Conservation (phyloP, 495 filamentous ascomycete species). For the Pyronema omphalodes region DNA sequence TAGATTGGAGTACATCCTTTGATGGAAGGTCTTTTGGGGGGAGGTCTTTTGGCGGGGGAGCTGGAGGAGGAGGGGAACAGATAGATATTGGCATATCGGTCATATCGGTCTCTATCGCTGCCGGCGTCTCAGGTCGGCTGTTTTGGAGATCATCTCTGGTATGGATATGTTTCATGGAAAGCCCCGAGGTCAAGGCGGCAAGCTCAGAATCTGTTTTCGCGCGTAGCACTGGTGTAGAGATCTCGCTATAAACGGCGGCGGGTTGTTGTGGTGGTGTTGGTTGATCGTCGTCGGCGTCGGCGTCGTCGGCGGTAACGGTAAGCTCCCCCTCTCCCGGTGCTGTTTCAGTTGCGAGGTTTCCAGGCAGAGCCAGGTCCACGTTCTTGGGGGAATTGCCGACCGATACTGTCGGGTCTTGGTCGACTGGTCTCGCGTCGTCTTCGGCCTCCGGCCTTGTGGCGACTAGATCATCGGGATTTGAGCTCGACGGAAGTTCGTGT, state of each 20-base stretch:
- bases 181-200: neutral
- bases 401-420: neutral
- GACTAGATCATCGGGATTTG: neutral
- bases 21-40: conserved; percentile 5
- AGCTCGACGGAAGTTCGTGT: neutral
- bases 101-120: conserved; percentile 11
- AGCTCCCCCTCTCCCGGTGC: neutral
- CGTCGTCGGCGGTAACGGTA: neutral
- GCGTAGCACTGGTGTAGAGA: conserved; percentile 10
- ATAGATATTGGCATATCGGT: neutral
- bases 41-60: conserved; percentile 11
- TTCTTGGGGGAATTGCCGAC: neutral
- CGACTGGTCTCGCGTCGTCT: neutral
- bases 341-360: neutral
- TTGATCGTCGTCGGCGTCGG: conserved; percentile 4
- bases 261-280: conserved; percentile 3
- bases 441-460: neutral
- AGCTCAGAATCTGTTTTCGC: conserved; percentile 5
- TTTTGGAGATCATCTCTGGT: neutral
- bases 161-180: neutral
- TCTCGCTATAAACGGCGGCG: neutral
- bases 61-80: conserved; percentile 6
- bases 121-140: conserved; percentile 11
- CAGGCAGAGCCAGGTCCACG: neutral
- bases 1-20: conserved; percentile 6